Conservation (phyloP, 2,329 filamentous ascomycete species). For the Fusarium sp. region DNA sequence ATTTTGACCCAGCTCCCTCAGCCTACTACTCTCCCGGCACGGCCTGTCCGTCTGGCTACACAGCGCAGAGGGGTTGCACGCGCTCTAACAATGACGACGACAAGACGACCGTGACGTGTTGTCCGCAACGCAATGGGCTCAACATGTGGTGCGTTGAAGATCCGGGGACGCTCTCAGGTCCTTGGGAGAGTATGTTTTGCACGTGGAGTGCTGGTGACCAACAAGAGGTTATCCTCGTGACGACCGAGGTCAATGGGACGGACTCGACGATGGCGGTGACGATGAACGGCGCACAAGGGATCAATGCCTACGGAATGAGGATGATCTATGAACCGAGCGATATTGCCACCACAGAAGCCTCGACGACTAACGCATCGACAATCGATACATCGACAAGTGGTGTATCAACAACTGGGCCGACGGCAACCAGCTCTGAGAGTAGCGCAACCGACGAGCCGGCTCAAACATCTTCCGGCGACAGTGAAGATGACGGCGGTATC, state of each 20-base stretch:
- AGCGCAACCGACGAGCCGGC: not conserved
- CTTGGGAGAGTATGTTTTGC: conserved; percentile 46
- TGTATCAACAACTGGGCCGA: not conserved
- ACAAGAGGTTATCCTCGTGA: conserved; percentile 41
- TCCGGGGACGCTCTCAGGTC: conserved; percentile 30
- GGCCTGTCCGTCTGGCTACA: conserved; percentile 46
- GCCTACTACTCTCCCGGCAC: conserved; percentile 48
- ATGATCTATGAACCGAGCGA: conserved; percentile 50
- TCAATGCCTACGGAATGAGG: conserved; percentile 49
- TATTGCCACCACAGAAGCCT: conserved; percentile 20
- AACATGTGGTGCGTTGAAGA: conserved; percentile 45
- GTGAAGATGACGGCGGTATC: conserved; percentile 14
- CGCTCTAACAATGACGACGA: conserved; percentile 39
- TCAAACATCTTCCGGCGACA: not conserved
- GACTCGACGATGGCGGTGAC: conserved; percentile 35
- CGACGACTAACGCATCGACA: conserved; percentile 12
- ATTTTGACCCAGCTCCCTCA: conserved; percentile 40
- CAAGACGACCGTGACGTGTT: conserved; percentile 50
- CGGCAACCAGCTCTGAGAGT: not conserved
- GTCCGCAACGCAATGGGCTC: conserved; percentile 42
- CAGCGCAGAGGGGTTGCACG: conserved; percentile 42
- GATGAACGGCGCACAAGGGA: conserved; percentile 39
- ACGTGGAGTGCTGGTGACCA: conserved; percentile 46
- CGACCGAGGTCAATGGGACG: conserved; percentile 33
- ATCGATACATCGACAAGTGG: not conserved